Percentiles rank a stretch among this genome's conserved stretches.
phyloP scores from a whole-genome alignment of 2,329 filamentous ascomycete genomes.

The Exophiala phaeomuriformis region DNA sequence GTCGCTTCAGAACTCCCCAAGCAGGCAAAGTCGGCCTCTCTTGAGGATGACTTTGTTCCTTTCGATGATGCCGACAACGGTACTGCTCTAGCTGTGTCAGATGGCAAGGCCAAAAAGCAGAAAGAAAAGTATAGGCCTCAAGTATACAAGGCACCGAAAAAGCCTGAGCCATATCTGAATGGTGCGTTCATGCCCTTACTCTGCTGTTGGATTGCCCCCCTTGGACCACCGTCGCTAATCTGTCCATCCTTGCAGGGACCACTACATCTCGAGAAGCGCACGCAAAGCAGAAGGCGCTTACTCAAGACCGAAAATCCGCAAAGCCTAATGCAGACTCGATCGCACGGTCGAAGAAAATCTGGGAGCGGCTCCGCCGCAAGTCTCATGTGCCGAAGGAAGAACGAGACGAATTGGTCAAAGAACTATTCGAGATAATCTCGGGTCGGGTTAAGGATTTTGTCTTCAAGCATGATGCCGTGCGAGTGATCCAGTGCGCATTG shows the following conservation, averaged over 20 bases:
- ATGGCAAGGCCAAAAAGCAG: background rate
- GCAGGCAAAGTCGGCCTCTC: background rate
- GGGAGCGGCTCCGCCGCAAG: conserved; percentile 88
- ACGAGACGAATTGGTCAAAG: conserved; percentile 74
- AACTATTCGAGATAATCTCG: conserved; percentile 86
- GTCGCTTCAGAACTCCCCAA: conserved; percentile 2
- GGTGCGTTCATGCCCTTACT: conserved; percentile 3
- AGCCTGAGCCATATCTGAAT: conserved; percentile 13
- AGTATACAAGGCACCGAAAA: background rate
- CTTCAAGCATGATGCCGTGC: conserved; percentile 96
- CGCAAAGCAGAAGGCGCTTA: conserved; percentile 82
- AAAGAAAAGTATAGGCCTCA: conserved; percentile 1
- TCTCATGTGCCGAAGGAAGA: conserved; percentile 88
- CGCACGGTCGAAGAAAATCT: conserved; percentile 86
- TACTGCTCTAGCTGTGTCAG: background rate
- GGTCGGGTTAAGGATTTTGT: conserved; percentile 91
- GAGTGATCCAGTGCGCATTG: conserved; percentile 90
- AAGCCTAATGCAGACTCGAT: conserved; percentile 91
- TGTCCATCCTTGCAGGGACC: conserved; percentile 40
- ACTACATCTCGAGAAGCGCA: conserved; percentile 73
- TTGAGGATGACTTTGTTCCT: conserved; percentile 2
- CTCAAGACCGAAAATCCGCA: conserved; percentile 78
- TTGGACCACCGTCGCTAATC: conserved; percentile 1
- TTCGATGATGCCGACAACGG: background rate
- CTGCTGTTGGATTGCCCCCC: background rate